phyloP scores from a whole-genome alignment of 805 yeast species.

The Jamesozyma gamospora region DNA sequence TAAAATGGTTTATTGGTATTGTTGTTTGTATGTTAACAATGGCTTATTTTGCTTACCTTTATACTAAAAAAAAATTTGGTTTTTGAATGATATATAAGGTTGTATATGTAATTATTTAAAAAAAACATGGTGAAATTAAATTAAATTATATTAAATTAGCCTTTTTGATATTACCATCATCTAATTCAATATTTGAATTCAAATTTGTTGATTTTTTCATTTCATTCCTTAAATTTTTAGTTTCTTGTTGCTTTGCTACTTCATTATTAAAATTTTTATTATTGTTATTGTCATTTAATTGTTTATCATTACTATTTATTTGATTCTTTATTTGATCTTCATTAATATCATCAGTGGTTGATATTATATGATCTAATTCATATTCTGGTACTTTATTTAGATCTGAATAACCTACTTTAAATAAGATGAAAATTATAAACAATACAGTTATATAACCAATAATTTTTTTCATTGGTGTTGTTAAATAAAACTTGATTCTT shows the following conservation, averaged over 20 bases:
- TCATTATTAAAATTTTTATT: slow-evolving; percentile 20
- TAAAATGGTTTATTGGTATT: slow-evolving; percentile 58
- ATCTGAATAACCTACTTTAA: slow-evolving; percentile 15
- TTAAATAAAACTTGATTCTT: slow-evolving; percentile 24
- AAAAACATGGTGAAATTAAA: too few relatives aligned
- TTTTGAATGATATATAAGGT: slow-evolving; percentile 7
- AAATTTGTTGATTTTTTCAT: neutral
- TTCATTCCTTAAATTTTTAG: slow-evolving; percentile 20
- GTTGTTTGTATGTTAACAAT: slow-evolving; percentile 37
- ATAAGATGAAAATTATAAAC: slow-evolving; percentile 25
- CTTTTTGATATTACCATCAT: too few relatives aligned
- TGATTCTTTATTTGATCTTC: slow-evolving; percentile 5
- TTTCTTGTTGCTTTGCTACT: slow-evolving; percentile 24
- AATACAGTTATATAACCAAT: slow-evolving; percentile 32
- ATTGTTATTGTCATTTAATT: neutral
- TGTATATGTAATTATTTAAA: neutral
- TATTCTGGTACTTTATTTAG: slow-evolving; percentile 15
- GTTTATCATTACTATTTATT: neutral
- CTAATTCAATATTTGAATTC: neutral
- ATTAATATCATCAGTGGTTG: neutral
- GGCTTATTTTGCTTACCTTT: slow-evolving; percentile 39
- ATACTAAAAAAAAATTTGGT: slow-evolving; percentile 38
- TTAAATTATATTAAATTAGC: too few relatives aligned
- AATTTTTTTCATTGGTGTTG: slow-evolving; percentile 41
- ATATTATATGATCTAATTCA: slow-evolving; percentile 20